Evolutionary conservation across 2,329 filamentous ascomycete species (phyloP).

Genomic region (Rachicladosporium sp.): DNA sequence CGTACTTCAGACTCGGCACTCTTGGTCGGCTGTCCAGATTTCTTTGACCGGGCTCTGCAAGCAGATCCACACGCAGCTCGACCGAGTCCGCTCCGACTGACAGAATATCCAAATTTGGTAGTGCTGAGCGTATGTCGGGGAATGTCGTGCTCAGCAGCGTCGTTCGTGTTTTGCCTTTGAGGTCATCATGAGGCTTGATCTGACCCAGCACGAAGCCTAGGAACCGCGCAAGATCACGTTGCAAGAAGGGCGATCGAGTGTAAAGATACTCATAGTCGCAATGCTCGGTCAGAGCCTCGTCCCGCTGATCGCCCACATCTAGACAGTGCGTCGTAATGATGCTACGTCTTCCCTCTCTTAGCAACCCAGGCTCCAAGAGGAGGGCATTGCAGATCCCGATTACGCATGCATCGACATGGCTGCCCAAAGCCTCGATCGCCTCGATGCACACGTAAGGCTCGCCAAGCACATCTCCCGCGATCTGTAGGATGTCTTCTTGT

Average conservation of each 20-base stretch:
- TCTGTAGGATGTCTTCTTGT: constrained; percentile 60
- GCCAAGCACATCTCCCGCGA: constrained; percentile 68
- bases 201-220: constrained; percentile 70
- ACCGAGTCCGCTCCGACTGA: constrained; percentile 79
- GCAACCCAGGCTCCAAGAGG: constrained; percentile 45
- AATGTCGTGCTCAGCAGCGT: constrained; percentile 84
- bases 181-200: constrained; percentile 62
- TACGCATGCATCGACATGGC: constrained; percentile 50
- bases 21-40: too few species aligned
- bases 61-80: constrained; percentile 70
- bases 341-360: constrained; percentile 48
- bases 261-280: constrained; percentile 86
- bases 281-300: constrained; percentile 47
- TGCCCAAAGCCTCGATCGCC: constrained; percentile 42
- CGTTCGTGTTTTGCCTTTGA: constrained; percentile 66
- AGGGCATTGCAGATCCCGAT: constrained; percentile 50
- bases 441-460: constrained; percentile 53
- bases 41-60: constrained; percentile 48
- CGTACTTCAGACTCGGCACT: constrained; percentile 69
- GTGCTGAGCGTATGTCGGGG: constrained; percentile 67
- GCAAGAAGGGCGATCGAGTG: constrained; percentile 57
- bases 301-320: constrained; percentile 47
- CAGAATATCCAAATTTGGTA: constrained; percentile 75
- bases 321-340: constrained; percentile 68
- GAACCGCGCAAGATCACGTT: constrained; percentile 66